Percentiles rank a stretch among this genome's conserved stretches.
These are phyloP conservation scores for Calonectria ilicicola DNA, from an alignment of 2,329 filamentous ascomycete genomes.

Conservation along the genomic window DNA sequence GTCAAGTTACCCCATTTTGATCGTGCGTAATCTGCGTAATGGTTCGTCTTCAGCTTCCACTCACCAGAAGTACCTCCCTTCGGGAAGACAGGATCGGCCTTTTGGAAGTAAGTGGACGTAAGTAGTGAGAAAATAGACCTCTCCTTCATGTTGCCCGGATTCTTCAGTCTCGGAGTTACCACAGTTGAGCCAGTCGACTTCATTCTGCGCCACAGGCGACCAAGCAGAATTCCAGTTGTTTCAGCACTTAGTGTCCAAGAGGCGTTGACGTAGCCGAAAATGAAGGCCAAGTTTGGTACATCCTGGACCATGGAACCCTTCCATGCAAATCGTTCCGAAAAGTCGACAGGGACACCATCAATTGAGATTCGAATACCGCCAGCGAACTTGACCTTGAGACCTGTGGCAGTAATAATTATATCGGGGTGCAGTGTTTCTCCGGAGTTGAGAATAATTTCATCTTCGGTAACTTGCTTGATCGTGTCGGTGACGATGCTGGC, in stretches of 20 bases:
- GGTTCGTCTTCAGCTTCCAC: neutral
- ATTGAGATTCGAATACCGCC: constrained; percentile 62
- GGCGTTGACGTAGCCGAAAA: constrained; percentile 4
- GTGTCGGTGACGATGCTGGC: constrained; percentile 3
- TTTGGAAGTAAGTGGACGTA: neutral
- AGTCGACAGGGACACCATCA: constrained; percentile 53
- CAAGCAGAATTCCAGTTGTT: neutral
- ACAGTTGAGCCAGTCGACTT: neutral
- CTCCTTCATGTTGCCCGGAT: neutral
- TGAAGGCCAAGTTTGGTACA: neutral
- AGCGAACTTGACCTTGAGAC: constrained; percentile 66
- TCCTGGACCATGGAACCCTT: neutral
- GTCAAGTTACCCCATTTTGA: neutral
- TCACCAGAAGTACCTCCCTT: neutral
- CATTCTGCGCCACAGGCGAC: neutral
- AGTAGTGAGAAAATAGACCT: neutral
- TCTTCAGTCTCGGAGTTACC: neutral
- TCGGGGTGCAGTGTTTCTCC: constrained; percentile 63
- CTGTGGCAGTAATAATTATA: constrained; percentile 74
- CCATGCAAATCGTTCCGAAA: neutral
- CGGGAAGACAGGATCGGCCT: neutral
- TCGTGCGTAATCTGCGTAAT: neutral
- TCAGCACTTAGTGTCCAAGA: constrained; percentile 10
- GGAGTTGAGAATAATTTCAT: constrained; percentile 44
- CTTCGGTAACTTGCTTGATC: neutral